Base-by-base conservation (phyloP, 805 yeast genomes). In the Saturnispora mendoncae region DNA sequence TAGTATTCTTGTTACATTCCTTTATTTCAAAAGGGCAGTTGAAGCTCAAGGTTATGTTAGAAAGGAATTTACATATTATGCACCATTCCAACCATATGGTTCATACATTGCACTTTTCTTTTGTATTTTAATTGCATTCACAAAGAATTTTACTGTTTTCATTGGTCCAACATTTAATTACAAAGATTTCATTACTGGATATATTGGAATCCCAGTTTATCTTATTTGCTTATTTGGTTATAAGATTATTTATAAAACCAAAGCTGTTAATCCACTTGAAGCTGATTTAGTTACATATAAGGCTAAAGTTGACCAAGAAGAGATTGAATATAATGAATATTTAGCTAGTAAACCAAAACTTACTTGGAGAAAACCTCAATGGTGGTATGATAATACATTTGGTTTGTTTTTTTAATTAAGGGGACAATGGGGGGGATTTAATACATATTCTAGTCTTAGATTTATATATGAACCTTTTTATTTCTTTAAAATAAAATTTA, bases 111-210 rank as follows among this genome's bases (percentile, higher is more conserved):
- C 86, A 1, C 59, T 83, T 39, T 51, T 56, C 29, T 55, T 77
- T 47, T 77, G 84, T 58, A 43, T 62, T 39, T 41, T 81, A 39
- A 66, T 83, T 45, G 68, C 79, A 8, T 51, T 83, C 36, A 73
- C 78, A 56, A 83, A 83, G 62, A 80, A 80, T 51, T 81, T 80
- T 58, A 76, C 85, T 1, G 87, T 76, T 3, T 83, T 83, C 65
- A 64, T 83, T 49, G 62, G 58, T 13, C 49, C 49, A 2, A 23
- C 18, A 6, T 78, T 82, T 57, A 71, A 73, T 48, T 78, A 77
- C 62, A 74, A 76, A 59, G 67, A 67, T 15, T 84, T 84, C 55
- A 79, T 83, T 54, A 80, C 90, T 26, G 87, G 88, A 34, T 82
- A 83, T 62, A 78, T 83, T 52, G 83, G 84, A 24, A 69, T 82